Conservation (phyloP, 2,329 filamentous ascomycete genomes). For the Aspergillus calidoustus region DNA sequence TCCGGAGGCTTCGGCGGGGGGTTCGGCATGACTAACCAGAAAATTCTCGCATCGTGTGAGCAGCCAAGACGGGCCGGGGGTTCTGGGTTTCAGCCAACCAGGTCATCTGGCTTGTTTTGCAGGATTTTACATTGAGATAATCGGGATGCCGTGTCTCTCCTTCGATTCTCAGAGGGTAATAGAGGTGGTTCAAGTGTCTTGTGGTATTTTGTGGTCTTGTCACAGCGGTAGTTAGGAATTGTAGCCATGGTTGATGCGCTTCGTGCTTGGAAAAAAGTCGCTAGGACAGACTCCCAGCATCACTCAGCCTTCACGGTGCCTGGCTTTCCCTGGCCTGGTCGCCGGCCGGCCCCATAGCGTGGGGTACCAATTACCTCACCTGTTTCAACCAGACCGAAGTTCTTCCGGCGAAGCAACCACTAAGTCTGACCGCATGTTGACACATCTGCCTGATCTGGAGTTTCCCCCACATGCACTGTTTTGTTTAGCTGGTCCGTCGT, state of each 20-base stretch:
- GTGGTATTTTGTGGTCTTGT: too few species aligned
- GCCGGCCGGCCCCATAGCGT: not conserved
- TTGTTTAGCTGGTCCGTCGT: not conserved
- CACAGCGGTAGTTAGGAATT: too few species aligned
- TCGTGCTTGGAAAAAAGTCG: too few species aligned
- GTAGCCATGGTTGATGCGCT: too few species aligned
- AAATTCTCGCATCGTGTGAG: not conserved
- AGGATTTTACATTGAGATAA: not conserved
- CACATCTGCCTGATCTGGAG: not conserved
- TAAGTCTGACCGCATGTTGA: not conserved
- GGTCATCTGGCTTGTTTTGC: too few species aligned
- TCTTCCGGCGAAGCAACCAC: not conserved
- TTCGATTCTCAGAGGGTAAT: not conserved
- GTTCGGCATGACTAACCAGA: not conserved
- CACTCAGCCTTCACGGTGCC: too few species aligned
- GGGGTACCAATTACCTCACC: not conserved
- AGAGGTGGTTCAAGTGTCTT: too few species aligned
- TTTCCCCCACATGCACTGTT: not conserved
- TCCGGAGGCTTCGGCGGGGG: conserved; percentile 4
- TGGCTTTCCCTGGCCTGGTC: too few species aligned
- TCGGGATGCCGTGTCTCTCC: not conserved
- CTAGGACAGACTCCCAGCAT: too few species aligned
- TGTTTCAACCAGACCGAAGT: not conserved
- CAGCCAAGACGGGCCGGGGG: conserved; percentile 1
- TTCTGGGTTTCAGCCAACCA: not conserved